phyloP scores from a whole-genome alignment of 805 yeast species.

The Middelhovenomyces tepae region DNA sequence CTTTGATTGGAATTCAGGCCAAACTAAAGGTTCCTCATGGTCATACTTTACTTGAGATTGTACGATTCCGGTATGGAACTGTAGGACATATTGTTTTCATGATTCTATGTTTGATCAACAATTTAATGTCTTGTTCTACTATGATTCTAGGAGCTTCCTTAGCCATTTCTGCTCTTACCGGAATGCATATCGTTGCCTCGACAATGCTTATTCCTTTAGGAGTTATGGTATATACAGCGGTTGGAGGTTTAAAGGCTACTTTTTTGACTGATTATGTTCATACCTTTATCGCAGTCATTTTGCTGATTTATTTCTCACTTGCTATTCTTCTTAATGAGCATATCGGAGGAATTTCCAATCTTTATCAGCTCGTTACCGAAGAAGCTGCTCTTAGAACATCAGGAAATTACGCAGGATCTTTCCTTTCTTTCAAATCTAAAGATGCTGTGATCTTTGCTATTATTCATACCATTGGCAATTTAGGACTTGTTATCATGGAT shows the following conservation, averaged over 20 bases:
- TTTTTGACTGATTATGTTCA: constrained; percentile 36
- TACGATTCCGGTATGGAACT: constrained; percentile 59
- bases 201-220: constrained; percentile 40
- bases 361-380: constrained; percentile 37
- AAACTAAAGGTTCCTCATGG: constrained; percentile 74
- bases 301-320: constrained; percentile 22
- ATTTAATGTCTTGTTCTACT: constrained; percentile 27
- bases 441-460: constrained; percentile 13
- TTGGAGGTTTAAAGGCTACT: constrained; percentile 46
- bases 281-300: neutral
- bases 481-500: constrained; percentile 23
- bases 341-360: constrained; percentile 37
- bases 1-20: constrained; percentile 66
- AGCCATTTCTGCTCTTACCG: constrained; percentile 34
- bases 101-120: constrained; percentile 11
- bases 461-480: constrained; percentile 14
- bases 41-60: constrained; percentile 71
- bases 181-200: constrained; percentile 41
- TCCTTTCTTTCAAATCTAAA: constrained; percentile 40
- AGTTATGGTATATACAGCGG: constrained; percentile 40
- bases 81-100: constrained; percentile 38
- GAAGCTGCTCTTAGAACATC: constrained; percentile 30
- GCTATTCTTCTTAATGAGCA: constrained; percentile 29
- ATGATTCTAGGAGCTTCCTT: constrained; percentile 39
- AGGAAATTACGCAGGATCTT: constrained; percentile 13